Conservation (phyloP, 306 rosid genomes). For the Rosa persica region DNA sequence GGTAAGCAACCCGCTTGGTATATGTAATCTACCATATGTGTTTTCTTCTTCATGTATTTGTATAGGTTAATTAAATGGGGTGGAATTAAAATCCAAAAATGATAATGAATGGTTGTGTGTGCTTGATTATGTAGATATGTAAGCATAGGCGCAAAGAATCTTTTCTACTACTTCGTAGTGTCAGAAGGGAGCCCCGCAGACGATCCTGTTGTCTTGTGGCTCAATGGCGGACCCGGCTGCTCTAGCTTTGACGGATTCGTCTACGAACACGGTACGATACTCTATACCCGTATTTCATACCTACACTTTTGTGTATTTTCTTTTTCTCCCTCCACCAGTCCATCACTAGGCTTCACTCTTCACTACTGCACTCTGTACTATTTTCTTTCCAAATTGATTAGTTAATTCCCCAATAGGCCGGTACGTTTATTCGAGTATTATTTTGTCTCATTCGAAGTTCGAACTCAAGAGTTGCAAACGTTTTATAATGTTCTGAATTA, state of each 20-base stretch:
- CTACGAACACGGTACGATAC: conserved; percentile 46
- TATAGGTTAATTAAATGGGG: not conserved
- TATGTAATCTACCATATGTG: not conserved
- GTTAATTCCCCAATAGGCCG: too few species aligned
- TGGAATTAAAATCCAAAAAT: not conserved
- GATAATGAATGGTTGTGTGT: not conserved
- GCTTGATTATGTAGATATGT: conserved; percentile 36
- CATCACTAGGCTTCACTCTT: not conserved
- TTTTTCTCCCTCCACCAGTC: not conserved
- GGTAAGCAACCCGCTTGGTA: conserved; percentile 17
- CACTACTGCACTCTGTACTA: not conserved
- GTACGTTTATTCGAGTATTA: too few species aligned
- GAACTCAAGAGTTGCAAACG: too few species aligned
- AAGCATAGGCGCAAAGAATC: conserved; percentile 31
- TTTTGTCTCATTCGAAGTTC: too few species aligned
- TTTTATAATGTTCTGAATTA: not conserved
- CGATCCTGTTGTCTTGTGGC: conserved; percentile 56
- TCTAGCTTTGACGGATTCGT: conserved; percentile 58
- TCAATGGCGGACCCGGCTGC: conserved; percentile 61
- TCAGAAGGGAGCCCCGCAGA: conserved; percentile 38
- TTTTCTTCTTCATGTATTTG: not conserved
- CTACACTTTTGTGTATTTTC: not conserved
- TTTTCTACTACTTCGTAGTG: conserved; percentile 47
- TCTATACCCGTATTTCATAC: not conserved
- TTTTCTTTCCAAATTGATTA: not conserved